A percentile compares a stretch with the other conserved stretches of the same genome.
Evolutionary conservation across 306 rosid species (phyloP).

Genomic region (Vicia sativa): DNA sequence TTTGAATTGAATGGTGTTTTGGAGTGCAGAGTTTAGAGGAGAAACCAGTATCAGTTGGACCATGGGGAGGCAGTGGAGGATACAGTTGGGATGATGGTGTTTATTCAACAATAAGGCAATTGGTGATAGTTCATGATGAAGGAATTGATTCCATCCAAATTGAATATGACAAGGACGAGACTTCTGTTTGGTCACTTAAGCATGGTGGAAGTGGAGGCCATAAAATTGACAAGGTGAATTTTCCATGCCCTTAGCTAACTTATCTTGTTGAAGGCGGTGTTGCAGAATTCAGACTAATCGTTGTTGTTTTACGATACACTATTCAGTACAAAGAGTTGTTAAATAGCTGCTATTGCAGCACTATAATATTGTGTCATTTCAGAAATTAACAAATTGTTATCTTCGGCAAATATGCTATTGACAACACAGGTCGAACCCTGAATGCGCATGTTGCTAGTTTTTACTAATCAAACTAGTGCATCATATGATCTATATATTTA

Average conservation of each 20-base stretch:
- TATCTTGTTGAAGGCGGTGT: no score
- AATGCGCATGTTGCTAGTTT: not conserved
- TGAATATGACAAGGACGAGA: constrained; percentile 67
- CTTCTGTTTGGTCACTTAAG: constrained; percentile 67
- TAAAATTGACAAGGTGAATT: constrained; percentile 54
- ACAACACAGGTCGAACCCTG: not conserved
- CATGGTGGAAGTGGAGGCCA: constrained; percentile 85
- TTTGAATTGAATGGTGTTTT: constrained; percentile 32
- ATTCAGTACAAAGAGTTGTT: not conserved
- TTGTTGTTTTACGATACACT: not conserved
- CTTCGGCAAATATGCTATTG: not conserved
- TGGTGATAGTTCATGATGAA: constrained; percentile 65
- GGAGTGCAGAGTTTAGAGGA: constrained; percentile 50
- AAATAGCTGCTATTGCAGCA: not conserved
- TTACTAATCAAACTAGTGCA: not conserved
- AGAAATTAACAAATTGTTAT: not conserved
- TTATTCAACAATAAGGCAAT: constrained; percentile 64
- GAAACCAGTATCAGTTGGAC: constrained; percentile 58
- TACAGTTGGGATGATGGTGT: constrained; percentile 70
- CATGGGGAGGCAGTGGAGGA: constrained; percentile 80
- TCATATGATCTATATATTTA: not conserved
- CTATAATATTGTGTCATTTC: not conserved
- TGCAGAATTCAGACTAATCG: not conserved
- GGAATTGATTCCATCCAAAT: constrained; percentile 77
- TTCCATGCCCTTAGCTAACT: not conserved